phyloP scores from a whole-genome alignment of 805 yeast genomes.

The Lipomyces chichibuensis region DNA sequence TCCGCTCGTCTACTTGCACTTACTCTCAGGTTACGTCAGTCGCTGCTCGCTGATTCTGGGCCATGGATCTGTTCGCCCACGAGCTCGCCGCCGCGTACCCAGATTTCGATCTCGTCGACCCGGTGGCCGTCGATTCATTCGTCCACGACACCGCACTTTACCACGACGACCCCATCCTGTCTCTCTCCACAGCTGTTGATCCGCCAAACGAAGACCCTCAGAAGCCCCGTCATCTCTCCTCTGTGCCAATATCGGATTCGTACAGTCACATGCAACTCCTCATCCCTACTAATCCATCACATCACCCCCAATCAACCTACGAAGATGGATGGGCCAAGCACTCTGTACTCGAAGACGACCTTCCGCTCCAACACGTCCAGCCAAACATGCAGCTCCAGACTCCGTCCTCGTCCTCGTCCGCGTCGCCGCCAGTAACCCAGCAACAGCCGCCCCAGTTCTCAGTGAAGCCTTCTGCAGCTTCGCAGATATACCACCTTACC shows the following conservation, averaged over 20 bases:
- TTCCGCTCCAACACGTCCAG: not conserved
- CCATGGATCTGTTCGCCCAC: slow-evolving; percentile 19
- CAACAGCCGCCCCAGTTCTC: slow-evolving; percentile 2
- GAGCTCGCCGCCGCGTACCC: not conserved
- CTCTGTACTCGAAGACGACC: not conserved
- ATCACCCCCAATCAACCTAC: not conserved
- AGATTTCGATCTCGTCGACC: slow-evolving; percentile 1
- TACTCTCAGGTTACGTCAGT: not conserved
- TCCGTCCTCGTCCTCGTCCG: slow-evolving; percentile 11
- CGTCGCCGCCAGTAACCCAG: not conserved
- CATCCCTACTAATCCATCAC: not conserved
- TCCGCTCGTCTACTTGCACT: slow-evolving; percentile 2
- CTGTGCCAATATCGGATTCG: slow-evolving; percentile 8
- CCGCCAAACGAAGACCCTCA: slow-evolving; percentile 1
- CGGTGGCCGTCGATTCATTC: slow-evolving; percentile 8
- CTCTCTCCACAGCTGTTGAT: not conserved
- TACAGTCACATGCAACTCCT: slow-evolving; percentile 3
- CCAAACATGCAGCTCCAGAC: not conserved
- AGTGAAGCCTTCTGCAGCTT: not conserved
- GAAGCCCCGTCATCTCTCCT: slow-evolving; percentile 14
- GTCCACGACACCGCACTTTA: slow-evolving; percentile 1
- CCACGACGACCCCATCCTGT: slow-evolving; percentile 1
- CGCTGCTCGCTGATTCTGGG: slow-evolving; percentile 7
- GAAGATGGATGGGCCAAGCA: not conserved
- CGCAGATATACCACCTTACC: slow-evolving; percentile 4